Evolutionary conservation across 768 basidiomycete species (phyloP), one percentile per base, ranked within the genome.

Genomic region (Strobilomyces confusus): DNA sequence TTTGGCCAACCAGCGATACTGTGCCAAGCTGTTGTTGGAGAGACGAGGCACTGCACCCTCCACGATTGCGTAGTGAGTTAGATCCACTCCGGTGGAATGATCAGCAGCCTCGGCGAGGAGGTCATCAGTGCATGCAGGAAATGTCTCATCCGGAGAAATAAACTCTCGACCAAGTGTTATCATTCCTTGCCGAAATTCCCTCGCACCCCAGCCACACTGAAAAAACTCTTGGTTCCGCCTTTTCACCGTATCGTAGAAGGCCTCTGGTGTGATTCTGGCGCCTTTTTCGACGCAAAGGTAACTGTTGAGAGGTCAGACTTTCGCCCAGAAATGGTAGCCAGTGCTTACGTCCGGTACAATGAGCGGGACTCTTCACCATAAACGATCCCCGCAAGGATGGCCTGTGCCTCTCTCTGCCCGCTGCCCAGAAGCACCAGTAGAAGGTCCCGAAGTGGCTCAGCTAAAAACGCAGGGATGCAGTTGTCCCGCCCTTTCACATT

Each of bases 31-130:
- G 30, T n/a, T 58, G n/a, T 9, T 4, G 4, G 49, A 50, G 9
- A 58, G 34, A 11, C 30, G 30, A 0, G 56, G 53, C 0, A 26
- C 7, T 0, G 34, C 33, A 17, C 45, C 45, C 0, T 51, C 40
- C 20, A 58, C 22, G 2, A 45, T 2, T 0, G 37, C 44, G 4
- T 54, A 57, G 40, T 57, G 52, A 4, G 26, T 8, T 4, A 26
- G 26, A 4, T 57, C 52, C 1, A 57, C 44, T n/a, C 45, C 26
- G 2, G 52, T 50, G 11, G 52, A 49, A 37, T 57, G 56, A 25
- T 57, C 48, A 0, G 48, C 48, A 9, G 56, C 48, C n/a, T 56
- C 55, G 2, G 55, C 37, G 14, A 56, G 43, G n/a, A 56, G 19
- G 15, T 56, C 47, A 2, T 56, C 51, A 4, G 44, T 32, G 23